Percentiles rank a stretch among this genome's conserved stretches.
phyloP scores from a whole-genome alignment of 352 stramenopile species.

The Pythium coloratum region DNA sequence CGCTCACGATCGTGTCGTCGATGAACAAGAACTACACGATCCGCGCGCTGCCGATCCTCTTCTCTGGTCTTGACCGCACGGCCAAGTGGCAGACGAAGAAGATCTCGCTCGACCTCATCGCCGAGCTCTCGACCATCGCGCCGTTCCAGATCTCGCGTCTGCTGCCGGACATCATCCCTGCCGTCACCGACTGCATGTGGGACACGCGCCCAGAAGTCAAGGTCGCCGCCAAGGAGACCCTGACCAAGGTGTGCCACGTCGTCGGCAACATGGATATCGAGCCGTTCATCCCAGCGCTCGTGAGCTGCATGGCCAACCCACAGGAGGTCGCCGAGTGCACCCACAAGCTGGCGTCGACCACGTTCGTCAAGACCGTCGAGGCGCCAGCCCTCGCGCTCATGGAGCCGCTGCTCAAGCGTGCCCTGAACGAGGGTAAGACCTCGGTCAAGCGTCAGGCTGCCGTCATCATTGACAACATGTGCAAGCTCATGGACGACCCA shows the following conservation, averaged over 20 bases:
- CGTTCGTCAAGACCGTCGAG: constrained; percentile 99
- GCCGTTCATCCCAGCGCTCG: constrained; percentile 97
- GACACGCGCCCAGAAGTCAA: constrained; percentile 99
- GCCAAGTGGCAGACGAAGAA: constrained; percentile 98
- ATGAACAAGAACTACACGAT: constrained; percentile 88
- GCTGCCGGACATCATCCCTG: constrained; percentile 96
- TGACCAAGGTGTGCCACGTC: constrained; percentile 95
- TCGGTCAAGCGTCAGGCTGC: constrained; percentile 97
- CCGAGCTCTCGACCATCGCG: constrained; percentile 89
- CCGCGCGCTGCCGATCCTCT: constrained; percentile 89
- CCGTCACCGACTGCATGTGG: constrained; percentile 98
- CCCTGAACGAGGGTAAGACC: constrained; percentile 95
- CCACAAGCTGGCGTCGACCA: constrained; percentile 98
- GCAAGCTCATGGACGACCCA: constrained; percentile 98
- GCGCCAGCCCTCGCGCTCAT: constrained; percentile 96
- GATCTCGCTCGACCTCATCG: constrained; percentile 93
- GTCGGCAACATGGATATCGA: constrained; percentile 99
- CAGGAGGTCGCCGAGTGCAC: constrained; percentile 98
- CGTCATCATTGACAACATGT: constrained; percentile 99
- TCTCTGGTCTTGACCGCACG: constrained; percentile 81
- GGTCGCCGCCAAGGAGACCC: constrained; percentile 91
- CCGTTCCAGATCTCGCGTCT: constrained; percentile 94
- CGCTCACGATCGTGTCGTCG: constrained; percentile 79
- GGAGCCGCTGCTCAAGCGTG: constrained; percentile 95
- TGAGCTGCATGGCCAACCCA: constrained; percentile 96